phyloP scores from a whole-genome alignment of 2,329 filamentous ascomycete species.

The Akanthomyces muscarius region DNA sequence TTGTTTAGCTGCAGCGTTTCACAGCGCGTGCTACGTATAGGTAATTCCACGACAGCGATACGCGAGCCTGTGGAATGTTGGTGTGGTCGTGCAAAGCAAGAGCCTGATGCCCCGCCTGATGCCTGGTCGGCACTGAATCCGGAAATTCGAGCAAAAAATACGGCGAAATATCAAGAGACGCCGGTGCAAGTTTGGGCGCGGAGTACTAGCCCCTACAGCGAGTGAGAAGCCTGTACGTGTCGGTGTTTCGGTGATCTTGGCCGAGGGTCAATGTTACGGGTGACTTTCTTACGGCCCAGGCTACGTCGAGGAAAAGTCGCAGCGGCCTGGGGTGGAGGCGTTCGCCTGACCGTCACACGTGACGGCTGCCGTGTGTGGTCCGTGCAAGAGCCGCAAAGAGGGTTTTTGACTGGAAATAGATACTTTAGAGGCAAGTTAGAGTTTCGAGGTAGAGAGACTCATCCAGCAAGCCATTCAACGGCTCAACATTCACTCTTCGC shows the following conservation, averaged over 20 bases:
- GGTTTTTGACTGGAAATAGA: background rate
- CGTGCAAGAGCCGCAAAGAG: background rate
- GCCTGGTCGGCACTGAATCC: background rate
- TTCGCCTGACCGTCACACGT: background rate
- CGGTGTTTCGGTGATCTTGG: background rate
- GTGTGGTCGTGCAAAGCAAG: background rate
- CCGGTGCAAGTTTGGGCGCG: background rate
- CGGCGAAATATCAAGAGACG: background rate
- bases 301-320: background rate
- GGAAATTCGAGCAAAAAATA: background rate
- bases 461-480: background rate
- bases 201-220: background rate
- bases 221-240: background rate
- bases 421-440: background rate
- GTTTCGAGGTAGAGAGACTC: background rate
- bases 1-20: background rate
- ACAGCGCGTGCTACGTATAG: background rate
- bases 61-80: conserved; percentile 2
- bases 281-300: background rate
- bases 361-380: background rate
- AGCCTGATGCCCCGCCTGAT: conserved; percentile 7
- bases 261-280: background rate
- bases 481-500: background rate
- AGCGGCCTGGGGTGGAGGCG: background rate
- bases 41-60: background rate